Evolutionary conservation across 257 asterid genomes (phyloP), one percentile per base, ranked within the genome.

Genomic region (Anisodus acutangulus): DNA sequence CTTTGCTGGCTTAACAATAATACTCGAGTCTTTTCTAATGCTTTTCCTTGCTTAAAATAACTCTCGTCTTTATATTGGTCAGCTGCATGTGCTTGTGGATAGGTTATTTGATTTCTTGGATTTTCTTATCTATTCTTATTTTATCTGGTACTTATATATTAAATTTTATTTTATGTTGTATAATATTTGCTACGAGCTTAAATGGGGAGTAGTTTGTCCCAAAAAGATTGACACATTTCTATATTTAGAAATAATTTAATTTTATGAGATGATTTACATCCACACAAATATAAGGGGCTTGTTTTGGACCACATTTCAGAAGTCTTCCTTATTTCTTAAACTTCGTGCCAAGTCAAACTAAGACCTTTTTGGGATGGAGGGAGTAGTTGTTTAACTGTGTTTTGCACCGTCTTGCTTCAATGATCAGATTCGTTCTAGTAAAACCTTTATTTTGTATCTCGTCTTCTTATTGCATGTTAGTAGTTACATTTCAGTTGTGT

Each of bases 401-500:
- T 66, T 82, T 53, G 78, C 37, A 19, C 9, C 49, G 43, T 57
- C 39, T 49, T 82, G 63, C 26, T 53, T 82, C 60, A 39, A 13
- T 22, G 58, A 2, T 64, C 10, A 39, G 45, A 62, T 64, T 39
- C 15, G 31, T 45, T 47, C 41, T 22, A 67, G 63, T 82, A 57
- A 49, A 82, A 70, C 55, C 78, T 64, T 57, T 64, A 55, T 68
- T 60, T 43, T 70, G 72, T 60, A 69, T 53, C 64, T 68, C 64
- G 80, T 43, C 5, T 9, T 19, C 53, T 26, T 80, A 11, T 78
- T 78, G 55, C 43, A 4, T 82, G 41, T 51, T 51, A 31, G 6
- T 83, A 54, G 81, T 89, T 68, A 64, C 53, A n/a, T 60, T 6
- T 83, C 78, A 37, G 31, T 62, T 85, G 68, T 47, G 80, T 19